phyloP scores from a whole-genome alignment of 2,329 filamentous ascomycete genomes.

The Cordyceps cateniannulata region DNA sequence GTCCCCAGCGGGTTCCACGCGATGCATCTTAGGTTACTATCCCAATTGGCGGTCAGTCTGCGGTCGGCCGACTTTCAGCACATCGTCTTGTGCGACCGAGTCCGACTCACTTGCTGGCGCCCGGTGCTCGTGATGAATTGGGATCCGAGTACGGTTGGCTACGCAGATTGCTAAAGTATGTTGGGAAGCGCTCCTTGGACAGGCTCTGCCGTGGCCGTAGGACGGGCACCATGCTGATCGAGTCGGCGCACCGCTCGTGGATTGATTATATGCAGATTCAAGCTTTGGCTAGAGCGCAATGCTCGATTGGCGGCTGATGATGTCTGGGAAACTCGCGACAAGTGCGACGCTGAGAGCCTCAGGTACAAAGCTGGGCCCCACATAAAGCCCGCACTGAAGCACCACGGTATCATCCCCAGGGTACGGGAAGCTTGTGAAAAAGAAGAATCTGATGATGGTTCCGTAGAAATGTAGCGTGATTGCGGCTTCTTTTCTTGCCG shows the following conservation, averaged over 20 bases:
- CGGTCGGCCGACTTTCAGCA: background rate
- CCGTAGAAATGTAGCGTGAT: background rate
- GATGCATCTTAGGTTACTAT: constrained; percentile 63
- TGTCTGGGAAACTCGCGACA: background rate
- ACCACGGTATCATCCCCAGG: background rate
- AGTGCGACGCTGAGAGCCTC: background rate
- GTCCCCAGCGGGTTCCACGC: constrained; percentile 85
- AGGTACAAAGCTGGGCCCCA: background rate
- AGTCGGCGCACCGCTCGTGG: no score
- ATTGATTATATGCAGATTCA: background rate
- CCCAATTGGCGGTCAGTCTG: constrained; percentile 15
- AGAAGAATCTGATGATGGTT: no score
- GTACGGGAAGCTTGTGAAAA: background rate
- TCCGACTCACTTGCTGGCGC: constrained; percentile 22
- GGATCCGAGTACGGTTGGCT: constrained; percentile 66
- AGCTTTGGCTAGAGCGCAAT: background rate
- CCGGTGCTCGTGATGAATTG: constrained; percentile 43
- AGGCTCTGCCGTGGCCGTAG: constrained; percentile 46
- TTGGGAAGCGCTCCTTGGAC: constrained; percentile 63
- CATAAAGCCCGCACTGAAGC: background rate
- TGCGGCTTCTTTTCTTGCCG: background rate
- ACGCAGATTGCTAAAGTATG: constrained; percentile 60
- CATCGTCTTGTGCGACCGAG: background rate
- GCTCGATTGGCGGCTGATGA: background rate
- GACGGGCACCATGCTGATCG: constrained; percentile 33